phyloP scores from a whole-genome alignment of 2,329 filamentous ascomycete genomes.

The Fusarium protoensiforme region DNA sequence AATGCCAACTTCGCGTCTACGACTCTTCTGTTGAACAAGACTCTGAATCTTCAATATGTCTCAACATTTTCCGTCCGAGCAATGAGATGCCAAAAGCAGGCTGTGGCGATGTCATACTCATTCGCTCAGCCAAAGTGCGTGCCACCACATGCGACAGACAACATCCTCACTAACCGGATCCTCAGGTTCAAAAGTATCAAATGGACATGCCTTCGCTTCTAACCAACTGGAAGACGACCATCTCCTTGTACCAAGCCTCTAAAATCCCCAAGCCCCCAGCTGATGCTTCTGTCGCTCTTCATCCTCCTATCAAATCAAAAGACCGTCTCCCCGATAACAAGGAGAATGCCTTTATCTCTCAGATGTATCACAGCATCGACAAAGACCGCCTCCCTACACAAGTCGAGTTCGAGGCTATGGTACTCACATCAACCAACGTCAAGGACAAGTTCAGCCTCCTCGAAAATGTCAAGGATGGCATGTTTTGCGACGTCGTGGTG shows the following conservation, averaged over 20 bases:
- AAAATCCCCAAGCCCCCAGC: conserved; percentile 49
- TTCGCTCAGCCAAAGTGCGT: conserved; percentile 67
- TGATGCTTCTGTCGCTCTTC: conserved; percentile 49
- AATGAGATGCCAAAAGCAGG: conserved; percentile 60
- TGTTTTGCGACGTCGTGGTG: conserved; percentile 76
- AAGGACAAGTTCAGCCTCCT: conserved; percentile 73
- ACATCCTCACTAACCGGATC: conserved; percentile 13
- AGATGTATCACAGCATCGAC: conserved; percentile 57
- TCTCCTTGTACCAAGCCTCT: conserved; percentile 56
- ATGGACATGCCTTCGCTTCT: conserved; percentile 54
- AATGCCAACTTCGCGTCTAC: conserved; percentile 69
- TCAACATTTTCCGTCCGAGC: conserved; percentile 71
- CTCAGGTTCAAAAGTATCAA: conserved; percentile 55
- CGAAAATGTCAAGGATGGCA: conserved; percentile 65
- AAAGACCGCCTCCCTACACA: conserved; percentile 56
- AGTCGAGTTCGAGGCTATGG: conserved; percentile 55
- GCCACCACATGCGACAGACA: conserved; percentile 8
- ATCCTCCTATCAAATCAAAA: conserved; percentile 29
- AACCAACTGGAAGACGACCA: conserved; percentile 53
- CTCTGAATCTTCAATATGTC: conserved; percentile 49
- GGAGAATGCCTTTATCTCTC: conserved; percentile 59
- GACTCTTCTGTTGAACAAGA: conserved; percentile 66
- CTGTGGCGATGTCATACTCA: conserved; percentile 51
- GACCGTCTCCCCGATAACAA: conserved; percentile 30
- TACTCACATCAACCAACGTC: conserved; percentile 54